A percentile compares a stretch with the other conserved stretches of the same genome.
phyloP scores from a whole-genome alignment of 208 protist genomes.

The Crithidia expoeki region DNA sequence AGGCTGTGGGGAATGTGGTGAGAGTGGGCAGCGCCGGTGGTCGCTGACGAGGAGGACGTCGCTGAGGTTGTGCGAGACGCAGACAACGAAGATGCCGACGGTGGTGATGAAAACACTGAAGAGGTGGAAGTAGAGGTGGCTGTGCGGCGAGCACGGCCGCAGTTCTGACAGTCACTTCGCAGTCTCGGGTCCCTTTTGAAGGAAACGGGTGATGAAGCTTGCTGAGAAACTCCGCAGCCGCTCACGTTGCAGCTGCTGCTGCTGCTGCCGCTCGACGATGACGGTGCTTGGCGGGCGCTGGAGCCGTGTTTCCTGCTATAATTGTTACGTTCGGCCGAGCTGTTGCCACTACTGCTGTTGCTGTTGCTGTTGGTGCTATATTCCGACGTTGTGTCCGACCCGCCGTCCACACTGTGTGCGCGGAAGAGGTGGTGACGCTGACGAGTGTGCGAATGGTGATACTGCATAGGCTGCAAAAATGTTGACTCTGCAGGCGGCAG shows the following conservation, averaged over 20 bases:
- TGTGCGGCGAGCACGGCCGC: background rate
- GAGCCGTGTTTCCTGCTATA: background rate
- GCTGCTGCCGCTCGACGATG: conserved; percentile 9
- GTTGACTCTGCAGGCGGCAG: background rate
- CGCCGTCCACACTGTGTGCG: background rate
- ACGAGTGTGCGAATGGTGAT: background rate
- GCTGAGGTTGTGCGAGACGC: background rate
- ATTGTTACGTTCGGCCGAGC: background rate
- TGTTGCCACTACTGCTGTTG: conserved; percentile 9
- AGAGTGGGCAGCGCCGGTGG: background rate
- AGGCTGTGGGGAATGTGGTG: conserved; percentile 3
- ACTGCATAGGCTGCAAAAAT: background rate
- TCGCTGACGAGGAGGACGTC: background rate
- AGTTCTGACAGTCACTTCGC: too few species aligned
- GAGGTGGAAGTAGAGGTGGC: background rate
- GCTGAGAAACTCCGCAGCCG: background rate
- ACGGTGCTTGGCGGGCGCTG: background rate
- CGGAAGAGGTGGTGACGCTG: background rate
- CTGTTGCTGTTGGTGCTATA: conserved; percentile 6
- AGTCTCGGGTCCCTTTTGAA: background rate
- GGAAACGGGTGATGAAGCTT: conserved; percentile 12
- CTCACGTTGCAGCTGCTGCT: background rate
- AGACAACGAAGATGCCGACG: background rate
- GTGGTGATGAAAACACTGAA: background rate
- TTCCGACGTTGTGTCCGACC: background rate